phyloP scores from a whole-genome alignment of 2,329 filamentous ascomycete genomes.

The Neofusicoccum umdonicola region DNA sequence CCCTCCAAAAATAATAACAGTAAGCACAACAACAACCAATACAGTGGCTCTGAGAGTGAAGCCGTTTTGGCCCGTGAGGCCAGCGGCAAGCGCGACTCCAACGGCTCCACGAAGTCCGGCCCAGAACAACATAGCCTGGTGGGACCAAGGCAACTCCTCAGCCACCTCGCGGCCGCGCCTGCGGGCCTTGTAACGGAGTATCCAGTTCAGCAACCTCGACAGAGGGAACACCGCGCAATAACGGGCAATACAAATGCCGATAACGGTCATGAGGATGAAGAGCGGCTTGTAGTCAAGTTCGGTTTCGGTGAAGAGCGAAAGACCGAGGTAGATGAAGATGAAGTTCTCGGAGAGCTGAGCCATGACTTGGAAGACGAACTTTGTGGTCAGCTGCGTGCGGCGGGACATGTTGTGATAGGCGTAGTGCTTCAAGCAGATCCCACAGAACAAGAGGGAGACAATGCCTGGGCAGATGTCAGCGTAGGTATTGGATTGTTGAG shows the following conservation, averaged over 20 bases:
- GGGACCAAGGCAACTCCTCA: slow-evolving; percentile 89
- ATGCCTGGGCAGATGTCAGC: slow-evolving; percentile 62
- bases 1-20: slow-evolving; percentile 97
- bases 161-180: slow-evolving; percentile 72
- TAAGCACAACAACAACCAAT: slow-evolving; percentile 94
- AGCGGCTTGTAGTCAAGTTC: slow-evolving; percentile 88
- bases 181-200: slow-evolving; percentile 80
- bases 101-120: slow-evolving; percentile 93
- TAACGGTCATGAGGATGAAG: slow-evolving; percentile 87
- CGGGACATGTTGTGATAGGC: slow-evolving; percentile 99
- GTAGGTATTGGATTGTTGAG: not conserved
- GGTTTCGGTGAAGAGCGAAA: slow-evolving; percentile 90
- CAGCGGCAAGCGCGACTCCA: slow-evolving; percentile 88
- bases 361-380: slow-evolving; percentile 93
- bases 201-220: slow-evolving; percentile 85
- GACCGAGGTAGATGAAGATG: slow-evolving; percentile 97
- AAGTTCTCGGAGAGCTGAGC: slow-evolving; percentile 98
- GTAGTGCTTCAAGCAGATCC: slow-evolving; percentile 97
- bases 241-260: slow-evolving; percentile 87
- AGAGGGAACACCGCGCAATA: slow-evolving; percentile 95
- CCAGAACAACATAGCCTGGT: slow-evolving; percentile 99
- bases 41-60: slow-evolving; percentile 88
- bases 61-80: slow-evolving; percentile 77
- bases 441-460: slow-evolving; percentile 93
- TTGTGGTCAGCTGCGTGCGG: slow-evolving; percentile 93